Conservation (phyloP, 352 stramenopile genomes). For the Poterioochromonas sp. region DNA sequence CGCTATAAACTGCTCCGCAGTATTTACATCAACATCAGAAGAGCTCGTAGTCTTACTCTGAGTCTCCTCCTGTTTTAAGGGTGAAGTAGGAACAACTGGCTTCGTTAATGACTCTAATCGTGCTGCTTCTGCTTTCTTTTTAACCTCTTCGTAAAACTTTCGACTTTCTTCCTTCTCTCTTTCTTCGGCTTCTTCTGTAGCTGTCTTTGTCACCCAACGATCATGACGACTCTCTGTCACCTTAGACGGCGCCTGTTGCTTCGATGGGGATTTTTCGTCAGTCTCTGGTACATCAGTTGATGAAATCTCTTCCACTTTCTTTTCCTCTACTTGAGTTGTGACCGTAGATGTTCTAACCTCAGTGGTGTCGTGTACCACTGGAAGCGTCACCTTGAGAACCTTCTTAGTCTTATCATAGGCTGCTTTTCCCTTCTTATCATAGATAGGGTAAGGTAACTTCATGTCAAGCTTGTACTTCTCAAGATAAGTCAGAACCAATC, state of each 20-base stretch:
- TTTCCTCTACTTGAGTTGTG: neutral
- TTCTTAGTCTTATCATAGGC: slow-evolving; percentile 67
- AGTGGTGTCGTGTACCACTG: slow-evolving; percentile 43
- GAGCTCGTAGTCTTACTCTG: neutral
- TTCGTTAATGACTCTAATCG: neutral
- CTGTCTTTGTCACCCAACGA: slow-evolving; percentile 9
- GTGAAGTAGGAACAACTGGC: neutral
- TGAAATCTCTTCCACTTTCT: neutral
- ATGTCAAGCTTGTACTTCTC: slow-evolving; percentile 48
- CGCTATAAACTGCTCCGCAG: neutral
- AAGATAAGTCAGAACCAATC: slow-evolving; percentile 15
- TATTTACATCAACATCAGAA: neutral
- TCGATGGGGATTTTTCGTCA: neutral
- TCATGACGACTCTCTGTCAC: neutral
- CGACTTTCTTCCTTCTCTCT: neutral
- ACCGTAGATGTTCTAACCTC: neutral
- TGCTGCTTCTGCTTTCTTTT: neutral
- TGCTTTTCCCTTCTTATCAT: slow-evolving; percentile 61
- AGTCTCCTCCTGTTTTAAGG: neutral
- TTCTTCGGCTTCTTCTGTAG: neutral
- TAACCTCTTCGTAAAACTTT: neutral
- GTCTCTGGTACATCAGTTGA: neutral
- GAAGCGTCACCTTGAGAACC: slow-evolving; percentile 63
- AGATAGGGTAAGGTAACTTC: slow-evolving; percentile 59
- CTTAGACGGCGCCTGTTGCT: too few species aligned